A percentile compares a stretch with the other conserved stretches of the same genome.
phyloP scores from a whole-genome alignment of 305 asterid genomes.

The Fraxinus angustifolia region DNA sequence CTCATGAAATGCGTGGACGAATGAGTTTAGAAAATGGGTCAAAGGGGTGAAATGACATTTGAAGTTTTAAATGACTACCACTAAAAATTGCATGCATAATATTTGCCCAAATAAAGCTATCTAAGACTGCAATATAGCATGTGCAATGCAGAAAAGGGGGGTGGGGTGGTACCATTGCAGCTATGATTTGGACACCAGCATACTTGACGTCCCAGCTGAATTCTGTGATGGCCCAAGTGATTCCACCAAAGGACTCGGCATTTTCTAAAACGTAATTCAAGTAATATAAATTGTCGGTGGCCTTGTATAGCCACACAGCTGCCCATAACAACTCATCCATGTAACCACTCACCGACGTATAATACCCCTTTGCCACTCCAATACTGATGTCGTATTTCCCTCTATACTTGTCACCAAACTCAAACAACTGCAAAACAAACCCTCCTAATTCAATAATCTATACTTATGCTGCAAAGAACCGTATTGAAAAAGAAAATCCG shows the following conservation, averaged over 20 bases:
- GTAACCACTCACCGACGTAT: conserved; percentile 88
- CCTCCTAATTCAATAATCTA: not conserved
- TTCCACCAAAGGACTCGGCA: conserved; percentile 70
- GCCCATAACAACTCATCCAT: conserved; percentile 91
- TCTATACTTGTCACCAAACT: conserved; percentile 72
- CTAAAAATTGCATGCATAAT: not conserved
- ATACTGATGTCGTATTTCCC: conserved; percentile 77
- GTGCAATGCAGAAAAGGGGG: not conserved
- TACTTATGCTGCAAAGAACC: not conserved
- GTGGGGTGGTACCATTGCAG: conserved; percentile 52
- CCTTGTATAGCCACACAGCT: conserved; percentile 77
- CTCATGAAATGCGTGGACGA: not conserved
- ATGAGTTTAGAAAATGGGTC: not conserved
- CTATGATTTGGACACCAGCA: conserved; percentile 75
- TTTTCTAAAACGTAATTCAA: conserved; percentile 57
- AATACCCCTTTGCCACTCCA: conserved; percentile 70
- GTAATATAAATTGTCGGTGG: conserved; percentile 65
- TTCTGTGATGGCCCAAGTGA: conserved; percentile 76
- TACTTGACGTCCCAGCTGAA: conserved; percentile 94
- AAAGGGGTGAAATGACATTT: not conserved
- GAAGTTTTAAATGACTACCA: not conserved
- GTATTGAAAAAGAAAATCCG: not conserved
- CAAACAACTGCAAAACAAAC: conserved; percentile 61
- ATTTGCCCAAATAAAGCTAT: not conserved
- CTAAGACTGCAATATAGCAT: not conserved